phyloP scores from a whole-genome alignment of 306 rosid species.

The Glycine latifolia region DNA sequence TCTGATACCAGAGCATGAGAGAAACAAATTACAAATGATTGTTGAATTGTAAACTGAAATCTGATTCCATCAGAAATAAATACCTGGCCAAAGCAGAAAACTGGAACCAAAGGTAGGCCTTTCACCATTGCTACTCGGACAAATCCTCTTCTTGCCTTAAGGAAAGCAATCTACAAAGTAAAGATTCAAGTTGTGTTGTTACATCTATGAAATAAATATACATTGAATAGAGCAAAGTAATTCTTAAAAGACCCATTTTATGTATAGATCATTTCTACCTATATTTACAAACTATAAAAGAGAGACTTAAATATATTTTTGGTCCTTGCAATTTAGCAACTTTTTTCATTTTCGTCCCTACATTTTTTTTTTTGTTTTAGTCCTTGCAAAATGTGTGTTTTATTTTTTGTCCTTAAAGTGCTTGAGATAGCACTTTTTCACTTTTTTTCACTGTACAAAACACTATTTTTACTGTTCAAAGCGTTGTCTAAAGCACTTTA shows the following conservation, averaged over 20 bases:
- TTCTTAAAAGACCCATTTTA: slow-evolving; percentile 38
- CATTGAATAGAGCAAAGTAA: slow-evolving; percentile 31
- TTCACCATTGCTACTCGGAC: slow-evolving; percentile 84
- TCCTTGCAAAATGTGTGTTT: too few species aligned
- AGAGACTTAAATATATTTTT: too few species aligned
- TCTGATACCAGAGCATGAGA: background rate
- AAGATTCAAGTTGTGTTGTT: slow-evolving; percentile 18
- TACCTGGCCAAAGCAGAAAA: slow-evolving; percentile 97
- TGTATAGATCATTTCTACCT: slow-evolving; percentile 31
- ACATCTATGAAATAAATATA: slow-evolving; percentile 6
- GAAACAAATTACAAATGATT: background rate
- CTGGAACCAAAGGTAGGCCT: slow-evolving; percentile 90
- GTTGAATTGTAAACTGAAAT: background rate
- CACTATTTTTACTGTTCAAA: too few species aligned
- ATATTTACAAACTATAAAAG: slow-evolving; percentile 21
- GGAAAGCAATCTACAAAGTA: slow-evolving; percentile 68
- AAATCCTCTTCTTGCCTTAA: slow-evolving; percentile 85
- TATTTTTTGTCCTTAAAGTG: too few species aligned
- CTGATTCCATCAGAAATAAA: slow-evolving; percentile 6
- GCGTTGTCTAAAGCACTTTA: too few species aligned
- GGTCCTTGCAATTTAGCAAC: too few species aligned
- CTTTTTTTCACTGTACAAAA: too few species aligned
- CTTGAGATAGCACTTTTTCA: too few species aligned
- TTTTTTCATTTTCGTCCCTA: too few species aligned
- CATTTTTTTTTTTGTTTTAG: too few species aligned